Evolutionary conservation across 2,329 filamentous ascomycete genomes (phyloP).

Genomic region (Moelleriella libera): DNA sequence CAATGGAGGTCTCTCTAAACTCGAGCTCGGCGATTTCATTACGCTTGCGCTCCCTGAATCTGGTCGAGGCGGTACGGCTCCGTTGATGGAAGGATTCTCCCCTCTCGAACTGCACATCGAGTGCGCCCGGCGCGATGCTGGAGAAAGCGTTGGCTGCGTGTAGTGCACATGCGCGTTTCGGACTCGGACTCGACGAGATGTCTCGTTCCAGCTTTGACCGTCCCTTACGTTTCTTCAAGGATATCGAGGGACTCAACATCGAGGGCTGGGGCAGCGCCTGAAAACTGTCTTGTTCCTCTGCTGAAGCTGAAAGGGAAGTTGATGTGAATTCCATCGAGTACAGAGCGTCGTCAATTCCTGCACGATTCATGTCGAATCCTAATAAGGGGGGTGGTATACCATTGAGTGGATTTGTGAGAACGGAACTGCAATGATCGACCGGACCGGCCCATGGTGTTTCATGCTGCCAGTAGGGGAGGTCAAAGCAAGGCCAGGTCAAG

Average conservation of each 20-base stretch:
- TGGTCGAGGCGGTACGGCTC: constrained; percentile 13
- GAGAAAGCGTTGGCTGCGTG: too few species aligned
- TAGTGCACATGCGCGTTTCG: too few species aligned
- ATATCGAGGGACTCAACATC: too few species aligned
- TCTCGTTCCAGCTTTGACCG: too few species aligned
- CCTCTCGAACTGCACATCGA: neutral
- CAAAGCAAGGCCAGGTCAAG: neutral
- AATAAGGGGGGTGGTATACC: neutral
- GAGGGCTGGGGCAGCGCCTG: too few species aligned
- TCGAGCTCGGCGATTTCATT: constrained; percentile 7
- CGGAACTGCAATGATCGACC: neutral
- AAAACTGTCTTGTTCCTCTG: neutral
- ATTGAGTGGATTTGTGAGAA: neutral
- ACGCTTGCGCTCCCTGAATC: constrained; percentile 10
- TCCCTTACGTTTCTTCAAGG: too few species aligned
- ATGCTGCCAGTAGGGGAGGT: neutral
- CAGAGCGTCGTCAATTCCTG: neutral
- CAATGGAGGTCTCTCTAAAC: constrained; percentile 7
- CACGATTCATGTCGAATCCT: neutral
- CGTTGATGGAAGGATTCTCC: constrained; percentile 5
- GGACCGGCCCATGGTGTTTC: neutral
- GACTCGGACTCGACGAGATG: too few species aligned
- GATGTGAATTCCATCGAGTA: neutral
- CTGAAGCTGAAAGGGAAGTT: neutral
- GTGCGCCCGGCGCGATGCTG: neutral